A percentile compares a stretch with the other conserved stretches of the same genome.
Conservation (phyloP, 2,329 filamentous ascomycete genomes). For the Pleomassaria siparia region DNA sequence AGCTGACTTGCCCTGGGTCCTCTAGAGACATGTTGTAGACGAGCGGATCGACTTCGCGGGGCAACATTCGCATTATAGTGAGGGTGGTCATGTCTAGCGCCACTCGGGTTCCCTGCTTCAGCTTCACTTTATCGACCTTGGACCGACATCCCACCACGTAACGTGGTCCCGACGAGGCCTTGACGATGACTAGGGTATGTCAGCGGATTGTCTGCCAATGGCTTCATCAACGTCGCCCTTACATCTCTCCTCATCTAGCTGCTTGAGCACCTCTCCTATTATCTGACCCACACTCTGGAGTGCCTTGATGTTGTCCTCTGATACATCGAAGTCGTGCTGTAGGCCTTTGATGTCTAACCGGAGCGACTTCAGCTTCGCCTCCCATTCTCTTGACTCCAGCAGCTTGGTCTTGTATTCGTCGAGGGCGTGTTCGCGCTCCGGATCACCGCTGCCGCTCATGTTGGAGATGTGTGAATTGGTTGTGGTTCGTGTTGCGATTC, state of each 20-base stretch:
- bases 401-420: constrained; percentile 57
- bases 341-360: constrained; percentile 94
- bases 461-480: constrained; percentile 13
- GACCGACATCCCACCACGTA: constrained; percentile 98
- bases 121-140: constrained; percentile 94
- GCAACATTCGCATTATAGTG: constrained; percentile 99
- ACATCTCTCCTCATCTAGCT: constrained; percentile 99
- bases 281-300: constrained; percentile 98
- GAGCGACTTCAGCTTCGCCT: constrained; percentile 92
- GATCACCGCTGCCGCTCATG: constrained; percentile 46
- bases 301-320: constrained; percentile 99
- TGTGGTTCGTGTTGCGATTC: constrained; percentile 7
- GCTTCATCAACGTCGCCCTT: constrained; percentile 45
- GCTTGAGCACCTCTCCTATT: constrained; percentile 98
- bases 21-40: constrained; percentile 99
- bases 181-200: constrained; percentile 78
- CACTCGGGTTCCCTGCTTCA: constrained; percentile 97
- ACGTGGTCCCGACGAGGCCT: constrained; percentile 93
- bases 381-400: constrained; percentile 96
- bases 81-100: constrained; percentile 99
- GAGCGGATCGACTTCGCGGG: constrained; percentile 94
- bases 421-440: constrained; percentile 55
- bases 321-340: constrained; percentile 92
- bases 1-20: constrained; percentile 96
- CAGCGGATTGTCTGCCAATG: constrained; percentile 13